Evolutionary conservation across 768 basidiomycete species (phyloP).

Genomic region (Pulveroboletus frians): DNA sequence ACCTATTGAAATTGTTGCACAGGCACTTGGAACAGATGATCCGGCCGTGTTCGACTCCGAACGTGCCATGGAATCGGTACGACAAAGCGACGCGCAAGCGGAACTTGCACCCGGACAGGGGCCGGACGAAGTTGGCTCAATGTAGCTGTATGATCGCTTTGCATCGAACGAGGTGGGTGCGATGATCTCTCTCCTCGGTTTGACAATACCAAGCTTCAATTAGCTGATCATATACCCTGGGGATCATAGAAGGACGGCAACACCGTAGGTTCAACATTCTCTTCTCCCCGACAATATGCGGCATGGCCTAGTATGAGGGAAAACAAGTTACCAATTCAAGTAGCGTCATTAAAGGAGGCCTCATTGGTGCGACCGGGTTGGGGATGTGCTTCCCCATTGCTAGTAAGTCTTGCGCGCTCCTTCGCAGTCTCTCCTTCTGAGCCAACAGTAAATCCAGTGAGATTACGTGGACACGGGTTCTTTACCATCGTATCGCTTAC

Average conservation of each 20-base stretch:
- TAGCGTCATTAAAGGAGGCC: slow-evolving; percentile 81
- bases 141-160: slow-evolving; percentile 87
- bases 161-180: slow-evolving; percentile 64
- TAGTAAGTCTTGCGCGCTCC: slow-evolving; percentile 40
- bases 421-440: neutral
- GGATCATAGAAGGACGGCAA: slow-evolving; percentile 74
- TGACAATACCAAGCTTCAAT: neutral
- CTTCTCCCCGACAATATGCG: neutral
- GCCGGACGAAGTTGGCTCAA: slow-evolving; percentile 69
- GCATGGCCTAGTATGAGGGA: slow-evolving; percentile 57
- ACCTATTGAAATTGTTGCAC: slow-evolving; percentile 74
- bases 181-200: neutral
- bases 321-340: slow-evolving; percentile 80
- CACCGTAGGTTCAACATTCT: slow-evolving; percentile 45
- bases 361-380: slow-evolving; percentile 72
- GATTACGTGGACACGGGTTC: slow-evolving; percentile 58
- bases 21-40: slow-evolving; percentile 60
- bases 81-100: slow-evolving; percentile 61
- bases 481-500: neutral
- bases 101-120: slow-evolving; percentile 58
- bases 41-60: slow-evolving; percentile 54
- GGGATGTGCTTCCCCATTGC: slow-evolving; percentile 82
- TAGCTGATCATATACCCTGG: slow-evolving; percentile 77
- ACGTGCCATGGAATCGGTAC: slow-evolving; percentile 77
- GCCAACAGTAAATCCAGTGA: slow-evolving; percentile 44